phyloP scores from a whole-genome alignment of 176 grass and related monocot genomes.

The Oryza punctata region DNA sequence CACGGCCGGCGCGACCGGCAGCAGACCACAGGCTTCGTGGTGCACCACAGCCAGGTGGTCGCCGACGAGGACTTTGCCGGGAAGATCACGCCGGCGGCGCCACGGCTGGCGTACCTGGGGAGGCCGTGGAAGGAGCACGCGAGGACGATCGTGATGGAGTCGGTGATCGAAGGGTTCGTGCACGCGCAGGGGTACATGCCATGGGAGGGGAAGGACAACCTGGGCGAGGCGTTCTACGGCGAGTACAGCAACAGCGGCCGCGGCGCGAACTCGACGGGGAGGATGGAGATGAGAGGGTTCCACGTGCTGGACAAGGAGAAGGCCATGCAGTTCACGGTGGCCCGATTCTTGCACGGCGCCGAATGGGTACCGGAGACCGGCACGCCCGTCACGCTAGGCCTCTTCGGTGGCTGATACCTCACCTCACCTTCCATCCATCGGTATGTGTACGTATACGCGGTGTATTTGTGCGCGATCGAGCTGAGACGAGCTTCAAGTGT shows the following conservation, averaged over 20 bases:
- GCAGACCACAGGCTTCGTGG: slow-evolving; percentile 81
- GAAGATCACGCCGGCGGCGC: neutral
- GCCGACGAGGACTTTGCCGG: slow-evolving; percentile 45
- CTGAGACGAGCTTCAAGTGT: too few relatives aligned
- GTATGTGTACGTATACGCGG: too few relatives aligned
- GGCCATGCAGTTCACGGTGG: slow-evolving; percentile 66
- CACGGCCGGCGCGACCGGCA: slow-evolving; percentile 66
- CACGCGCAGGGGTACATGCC: slow-evolving; percentile 71
- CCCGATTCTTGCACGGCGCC: slow-evolving; percentile 65
- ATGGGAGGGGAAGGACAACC: slow-evolving; percentile 49
- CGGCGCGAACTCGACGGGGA: slow-evolving; percentile 45
- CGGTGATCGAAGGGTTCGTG: slow-evolving; percentile 58
- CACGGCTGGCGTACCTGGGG: slow-evolving; percentile 53
- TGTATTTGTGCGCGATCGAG: too few relatives aligned
- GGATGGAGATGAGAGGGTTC: slow-evolving; percentile 55
- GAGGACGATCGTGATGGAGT: slow-evolving; percentile 75
- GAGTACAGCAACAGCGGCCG: slow-evolving; percentile 66
- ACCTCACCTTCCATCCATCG: too few relatives aligned
- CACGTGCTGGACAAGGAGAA: slow-evolving; percentile 49
- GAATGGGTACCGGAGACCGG: slow-evolving; percentile 81
- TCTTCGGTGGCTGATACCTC: slow-evolving; percentile 19
- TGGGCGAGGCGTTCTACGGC: slow-evolving; percentile 65
- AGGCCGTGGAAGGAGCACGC: slow-evolving; percentile 79
- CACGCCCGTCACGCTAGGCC: slow-evolving; percentile 60
- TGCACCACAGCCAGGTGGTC: slow-evolving; percentile 65